A percentile compares a stretch with the other conserved stretches of the same genome.
phyloP scores from a whole-genome alignment of 805 yeast species.

The Candida suzukii region DNA sequence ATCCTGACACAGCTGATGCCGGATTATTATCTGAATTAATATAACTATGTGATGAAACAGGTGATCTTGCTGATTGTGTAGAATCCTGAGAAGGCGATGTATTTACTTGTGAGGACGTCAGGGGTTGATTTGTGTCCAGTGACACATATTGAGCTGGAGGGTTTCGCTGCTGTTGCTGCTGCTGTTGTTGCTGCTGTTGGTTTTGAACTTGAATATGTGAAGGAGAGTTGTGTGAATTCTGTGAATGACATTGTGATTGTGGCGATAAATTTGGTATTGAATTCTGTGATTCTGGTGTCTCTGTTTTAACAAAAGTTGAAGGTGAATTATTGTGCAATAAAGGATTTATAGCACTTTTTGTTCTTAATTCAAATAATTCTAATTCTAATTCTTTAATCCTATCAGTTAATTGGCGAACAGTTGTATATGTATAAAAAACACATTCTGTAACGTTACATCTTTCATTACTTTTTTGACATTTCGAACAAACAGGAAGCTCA shows the following conservation, averaged over 20 bases:
- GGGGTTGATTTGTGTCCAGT: not conserved
- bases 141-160: not conserved
- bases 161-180: not conserved
- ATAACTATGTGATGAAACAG: not conserved
- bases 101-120: not conserved
- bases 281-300: no score
- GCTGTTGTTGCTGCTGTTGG: not conserved
- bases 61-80: not conserved
- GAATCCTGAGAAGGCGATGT: not conserved
- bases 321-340: no score
- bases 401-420: constrained; percentile 10
- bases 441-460: constrained; percentile 15
- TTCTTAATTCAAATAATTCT: constrained; percentile 2
- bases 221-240: not conserved
- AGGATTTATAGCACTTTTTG: not conserved
- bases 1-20: no score
- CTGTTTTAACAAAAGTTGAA: no score
- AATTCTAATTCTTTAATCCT: constrained; percentile 11
- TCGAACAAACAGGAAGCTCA: constrained; percentile 13
- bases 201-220: not conserved
- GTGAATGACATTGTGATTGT: no score
- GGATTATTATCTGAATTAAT: no score
- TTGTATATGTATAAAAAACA: constrained; percentile 15
- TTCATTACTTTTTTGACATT: constrained; percentile 11
- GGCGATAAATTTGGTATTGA: no score